Evolutionary conservation across 2,329 filamentous ascomycete species (phyloP).

Genomic region (Coccinonectria pachysandricola): DNA sequence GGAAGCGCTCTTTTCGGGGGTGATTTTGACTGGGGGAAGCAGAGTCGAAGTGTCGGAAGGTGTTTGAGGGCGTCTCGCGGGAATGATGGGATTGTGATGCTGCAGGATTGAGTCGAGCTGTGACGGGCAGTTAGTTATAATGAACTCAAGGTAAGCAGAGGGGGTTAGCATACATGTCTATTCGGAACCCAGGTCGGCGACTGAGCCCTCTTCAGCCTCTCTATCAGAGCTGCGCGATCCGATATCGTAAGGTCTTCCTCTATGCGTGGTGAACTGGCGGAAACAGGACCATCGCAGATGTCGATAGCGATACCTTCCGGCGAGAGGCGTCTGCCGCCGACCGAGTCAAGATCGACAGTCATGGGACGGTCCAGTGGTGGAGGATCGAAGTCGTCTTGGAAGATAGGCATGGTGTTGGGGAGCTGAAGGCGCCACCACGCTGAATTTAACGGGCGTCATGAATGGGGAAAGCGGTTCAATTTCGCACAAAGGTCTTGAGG

Average conservation of each 20-base stretch:
- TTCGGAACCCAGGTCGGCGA: constrained; percentile 64
- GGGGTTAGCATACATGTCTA: constrained; percentile 41
- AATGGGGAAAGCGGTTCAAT: constrained; percentile 6
- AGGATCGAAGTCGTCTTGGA: constrained; percentile 39
- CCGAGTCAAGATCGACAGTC: constrained; percentile 7
- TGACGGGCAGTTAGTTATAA: constrained; percentile 4
- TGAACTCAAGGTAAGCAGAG: constrained; percentile 1
- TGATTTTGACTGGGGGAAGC: constrained; percentile 37
- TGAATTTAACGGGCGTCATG: constrained; percentile 12
- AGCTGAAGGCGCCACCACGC: constrained; percentile 25
- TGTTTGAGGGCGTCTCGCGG: constrained; percentile 18
- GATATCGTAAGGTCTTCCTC: constrained; percentile 28
- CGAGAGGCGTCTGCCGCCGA: constrained; percentile 29
- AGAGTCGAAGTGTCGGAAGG: constrained; percentile 29
- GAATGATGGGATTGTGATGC: constrained; percentile 8
- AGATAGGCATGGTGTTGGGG: constrained; percentile 43
- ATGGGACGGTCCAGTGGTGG: constrained; percentile 18
- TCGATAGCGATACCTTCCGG: constrained; percentile 53
- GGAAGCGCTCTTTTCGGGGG: constrained; percentile 32
- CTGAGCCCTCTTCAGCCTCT: constrained; percentile 70
- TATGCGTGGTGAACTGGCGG: constrained; percentile 27
- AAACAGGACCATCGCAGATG: constrained; percentile 47
- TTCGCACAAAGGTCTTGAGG: too few species aligned
- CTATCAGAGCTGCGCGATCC: constrained; percentile 70
- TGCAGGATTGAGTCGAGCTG: constrained; percentile 31